Base-by-base conservation (phyloP, 2,329 filamentous ascomycete species). In the Ceratocystis papillata region DNA sequence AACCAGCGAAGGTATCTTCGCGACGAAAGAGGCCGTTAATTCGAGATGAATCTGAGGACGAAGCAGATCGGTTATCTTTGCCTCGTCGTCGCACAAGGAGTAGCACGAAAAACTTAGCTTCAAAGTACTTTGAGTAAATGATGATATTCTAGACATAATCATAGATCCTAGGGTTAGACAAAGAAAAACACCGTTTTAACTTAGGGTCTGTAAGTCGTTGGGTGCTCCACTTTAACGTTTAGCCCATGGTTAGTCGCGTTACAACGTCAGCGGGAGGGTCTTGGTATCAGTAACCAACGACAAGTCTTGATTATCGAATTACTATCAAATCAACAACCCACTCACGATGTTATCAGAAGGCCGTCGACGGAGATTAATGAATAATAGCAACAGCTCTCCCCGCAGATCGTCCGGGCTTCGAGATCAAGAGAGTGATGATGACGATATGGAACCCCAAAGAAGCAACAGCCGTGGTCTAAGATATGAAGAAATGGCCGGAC, bases 21-120 rank as follows among this genome's bases (percentile, higher is more conserved):
- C 68, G n/a, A 30, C 69, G 70, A 69, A 67, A 68, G 68, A 63
- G 64, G 65, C 45, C 69, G 37, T 72, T 71, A 69, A 69, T 67
- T 37, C 73, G 73, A 69, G 70, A 72, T 53, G 69, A 72, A 71
- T 71, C 72, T 68, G 41, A 67, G 5, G 64, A 70, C 1, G 28
- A 59, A 25, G 45, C 50, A 68, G 63, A 30, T 37, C 41, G 41
- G 67, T 17, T 50, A 67, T n/a, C 41, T 15, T 6, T 46, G 15
- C 15, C 17, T 8, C 7, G 25, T 30, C 62, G 28, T 8, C 44
- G n/a, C 3, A 63, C 62, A 3, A 63, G 62, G 25, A 63, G 62
- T 6, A 28, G 50, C 45, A 17, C 62, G 12, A 48, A 63, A 15
- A 10, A 10, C 44, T 41, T 46, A 4, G 20, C 37, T 63, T 63